Evolutionary conservation across 805 yeast genomes (phyloP).

Genomic region (Yarrowia divulgata): DNA sequence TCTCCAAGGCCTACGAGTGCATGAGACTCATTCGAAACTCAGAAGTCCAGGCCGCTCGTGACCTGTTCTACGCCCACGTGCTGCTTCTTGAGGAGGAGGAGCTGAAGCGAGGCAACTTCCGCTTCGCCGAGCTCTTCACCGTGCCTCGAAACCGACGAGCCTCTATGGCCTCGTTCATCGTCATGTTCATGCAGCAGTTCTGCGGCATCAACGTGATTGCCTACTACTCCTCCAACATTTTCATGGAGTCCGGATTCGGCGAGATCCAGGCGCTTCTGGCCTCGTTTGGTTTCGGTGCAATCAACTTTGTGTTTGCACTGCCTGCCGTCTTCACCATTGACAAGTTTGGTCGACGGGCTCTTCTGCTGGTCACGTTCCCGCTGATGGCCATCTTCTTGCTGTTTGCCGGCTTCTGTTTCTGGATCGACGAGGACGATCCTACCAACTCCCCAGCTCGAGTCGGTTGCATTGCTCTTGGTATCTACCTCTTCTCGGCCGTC

Average conservation of each 20-base stretch:
- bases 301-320: slow-evolving; percentile 79
- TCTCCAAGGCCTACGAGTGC: slow-evolving; percentile 59
- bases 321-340: slow-evolving; percentile 86
- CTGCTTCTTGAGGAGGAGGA: slow-evolving; percentile 55
- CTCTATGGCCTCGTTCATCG: slow-evolving; percentile 77
- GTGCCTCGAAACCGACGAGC: slow-evolving; percentile 86
- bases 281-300: slow-evolving; percentile 85
- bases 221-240: slow-evolving; percentile 80
- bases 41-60: slow-evolving; percentile 67
- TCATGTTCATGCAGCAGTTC: slow-evolving; percentile 89
- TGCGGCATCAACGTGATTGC: slow-evolving; percentile 92
- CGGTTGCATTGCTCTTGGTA: slow-evolving; percentile 74
- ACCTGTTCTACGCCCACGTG: slow-evolving; percentile 64
- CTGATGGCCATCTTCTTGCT: slow-evolving; percentile 63
- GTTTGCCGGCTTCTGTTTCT: slow-evolving; percentile 66
- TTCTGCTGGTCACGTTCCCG: slow-evolving; percentile 66
- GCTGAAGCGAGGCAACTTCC: slow-evolving; percentile 51
- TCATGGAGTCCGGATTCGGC: slow-evolving; percentile 69
- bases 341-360: slow-evolving; percentile 71
- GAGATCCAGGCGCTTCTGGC: slow-evolving; percentile 72
- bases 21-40: slow-evolving; percentile 57
- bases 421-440: slow-evolving; percentile 58
- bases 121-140: slow-evolving; percentile 57
- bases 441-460: slow-evolving; percentile 54
- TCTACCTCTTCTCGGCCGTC: slow-evolving; percentile 73